These are phyloP conservation scores for Penicillium occitanis DNA, from an alignment of 2,329 filamentous ascomycete genomes.

Conservation along the genomic window DNA sequence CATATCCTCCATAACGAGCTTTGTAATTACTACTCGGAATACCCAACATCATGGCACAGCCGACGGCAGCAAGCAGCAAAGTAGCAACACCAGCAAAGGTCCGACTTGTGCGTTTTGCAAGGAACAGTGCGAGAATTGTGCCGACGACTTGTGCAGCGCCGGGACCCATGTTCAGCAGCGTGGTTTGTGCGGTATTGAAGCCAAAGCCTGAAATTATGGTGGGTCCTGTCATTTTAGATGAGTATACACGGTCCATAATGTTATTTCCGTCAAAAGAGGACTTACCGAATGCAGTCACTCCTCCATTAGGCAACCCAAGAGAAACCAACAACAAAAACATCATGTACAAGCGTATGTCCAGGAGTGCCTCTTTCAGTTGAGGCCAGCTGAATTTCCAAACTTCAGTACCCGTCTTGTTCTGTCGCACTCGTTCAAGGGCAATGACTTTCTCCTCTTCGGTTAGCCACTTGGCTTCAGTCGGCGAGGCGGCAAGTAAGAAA, in stretches of 20 bases:
- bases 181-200: background rate
- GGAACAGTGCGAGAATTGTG: background rate
- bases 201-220: background rate
- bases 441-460: background rate
- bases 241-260: background rate
- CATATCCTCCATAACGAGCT: background rate
- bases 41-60: background rate
- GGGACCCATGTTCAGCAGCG: background rate
- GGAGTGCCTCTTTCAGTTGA: background rate
- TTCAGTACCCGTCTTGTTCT: background rate
- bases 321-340: background rate
- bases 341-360: background rate
- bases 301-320: background rate
- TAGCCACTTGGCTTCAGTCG: background rate
- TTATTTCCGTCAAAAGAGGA: background rate
- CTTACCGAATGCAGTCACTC: background rate
- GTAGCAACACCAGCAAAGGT: background rate
- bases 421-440: background rate
- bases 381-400: background rate
- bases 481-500: background rate
- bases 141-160: background rate
- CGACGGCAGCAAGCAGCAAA: background rate
- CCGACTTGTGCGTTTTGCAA: background rate
- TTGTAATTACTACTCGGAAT: background rate
- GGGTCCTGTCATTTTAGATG: background rate